Base-by-base conservation (phyloP, 306 rosid genomes). In the Begonia loranthoides region DNA sequence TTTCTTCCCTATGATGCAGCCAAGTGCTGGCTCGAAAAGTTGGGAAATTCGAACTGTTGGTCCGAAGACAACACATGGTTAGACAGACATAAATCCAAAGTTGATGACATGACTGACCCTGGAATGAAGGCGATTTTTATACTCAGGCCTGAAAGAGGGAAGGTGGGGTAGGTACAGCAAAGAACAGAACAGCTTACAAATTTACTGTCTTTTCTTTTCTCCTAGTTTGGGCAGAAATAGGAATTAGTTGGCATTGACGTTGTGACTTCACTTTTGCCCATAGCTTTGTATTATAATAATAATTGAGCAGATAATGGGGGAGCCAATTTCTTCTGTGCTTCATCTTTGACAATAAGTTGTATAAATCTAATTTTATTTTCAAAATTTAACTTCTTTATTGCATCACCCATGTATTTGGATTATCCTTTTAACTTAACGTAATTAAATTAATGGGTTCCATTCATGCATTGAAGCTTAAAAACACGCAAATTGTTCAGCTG, bases 1-100 rank as follows among this genome's bases (percentile, higher is more conserved):
- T 52, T 90, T 90, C 75, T 90, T 83, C 68, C 94, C 94, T 34
- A 50, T 73, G 73, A 53, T 75, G 61, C 95, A 82, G 65, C 80
- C 85, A 10, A 11, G 7, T 10, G 46, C 47, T 8, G 0, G 22
- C 36, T 5, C 36, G 36, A 28, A 28, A 28, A 28, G 36, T 19
- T 2, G 22, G 36, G 36, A 5, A 28, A 28, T 28, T 28, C 9
- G 9, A 7, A 4, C 36, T 28, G 36, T 28, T 7, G 1, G 36
- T 4, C 36, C 36, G 36, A 28, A 19, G 36, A 28, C 36, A 28
- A 28, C 3, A 28, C 36, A 28, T 19, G 22, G 22, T 19, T 19
- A 19, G 22, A 19, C 22, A 19, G 22, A 19, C 3, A 7, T 4
- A 28, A 28, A 28, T 28, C 8, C 47, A 43, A 11, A 43, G 47